Base-by-base conservation (phyloP, 306 rosid genomes). In the Fragaria iinumae region DNA sequence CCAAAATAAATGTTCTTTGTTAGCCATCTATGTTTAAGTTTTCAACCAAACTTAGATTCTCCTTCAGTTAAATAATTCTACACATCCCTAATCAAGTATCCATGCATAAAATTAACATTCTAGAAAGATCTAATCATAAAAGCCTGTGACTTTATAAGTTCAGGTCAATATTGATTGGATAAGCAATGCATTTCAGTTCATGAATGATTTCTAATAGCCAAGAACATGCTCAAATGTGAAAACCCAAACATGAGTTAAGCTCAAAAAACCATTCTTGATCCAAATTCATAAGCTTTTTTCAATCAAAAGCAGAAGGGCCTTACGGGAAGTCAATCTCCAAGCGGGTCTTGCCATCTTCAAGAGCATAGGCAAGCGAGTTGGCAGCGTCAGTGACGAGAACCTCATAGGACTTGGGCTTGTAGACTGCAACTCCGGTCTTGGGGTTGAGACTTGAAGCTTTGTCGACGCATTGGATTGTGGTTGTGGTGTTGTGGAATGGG, bases 321-420 rank as follows among this genome's bases (percentile, higher is more conserved):
- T 87, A 91, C 98, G 98, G 98, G 80, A 94, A 94, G 88, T 94
- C 98, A 59, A 92, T 92, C 84, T 94, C 98, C 82, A 94, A 76
- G 80, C 96, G 95, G 66, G 79, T 77, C 75, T 82, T 85, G 77
- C 96, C 93, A 21, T 88, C 92, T 34, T 84, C 74, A 64, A 94
- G 95, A 79, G 97, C 98, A 67, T 7, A 84, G 47, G 93, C 86
- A 8, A 94, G 98, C 14, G 96, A 87, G 50, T 78, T 88, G 6
- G 97, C 93, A 47, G 98, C 97, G 72, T 94, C 97, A 2, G 89
- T 67, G 64, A 87, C 90, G 3, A 95, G 91, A 73, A 92, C 93
- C 77, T 92, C 82, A 62, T 95, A 95, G 21, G 97, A 92, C 72
- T 92, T 92, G 10, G 97, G 98, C 74, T 95, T 95, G 84, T 95